Percentiles rank a stretch among this genome's conserved stretches.
Evolutionary conservation across 1,284 basidiomycete species (phyloP).

Genomic region (Earliella scabrosa): DNA sequence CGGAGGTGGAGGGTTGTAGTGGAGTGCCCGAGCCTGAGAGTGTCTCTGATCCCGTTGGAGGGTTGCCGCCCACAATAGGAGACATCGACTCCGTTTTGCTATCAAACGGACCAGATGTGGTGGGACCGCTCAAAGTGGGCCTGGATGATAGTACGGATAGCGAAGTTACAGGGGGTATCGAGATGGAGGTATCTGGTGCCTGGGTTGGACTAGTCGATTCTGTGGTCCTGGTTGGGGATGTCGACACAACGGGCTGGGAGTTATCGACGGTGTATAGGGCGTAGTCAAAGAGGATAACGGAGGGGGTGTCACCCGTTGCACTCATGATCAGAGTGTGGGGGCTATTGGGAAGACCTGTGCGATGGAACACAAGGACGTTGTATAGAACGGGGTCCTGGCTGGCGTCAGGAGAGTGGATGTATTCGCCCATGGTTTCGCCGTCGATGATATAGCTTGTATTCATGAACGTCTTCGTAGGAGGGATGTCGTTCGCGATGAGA

Average conservation of each 20-base stretch:
- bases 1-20: background rate
- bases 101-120: no score
- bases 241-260: no score
- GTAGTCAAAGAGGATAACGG: conserved; percentile 11
- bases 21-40: no score
- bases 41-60: background rate
- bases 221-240: no score
- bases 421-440: background rate
- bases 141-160: no score
- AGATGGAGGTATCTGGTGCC: no score
- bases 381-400: background rate
- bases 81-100: no score
- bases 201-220: no score
- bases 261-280: conserved; percentile 9
- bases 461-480: background rate
- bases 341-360: background rate
- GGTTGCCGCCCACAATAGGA: no score
- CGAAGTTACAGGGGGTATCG: no score
- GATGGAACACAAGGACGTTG: conserved; percentile 2
- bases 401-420: background rate
- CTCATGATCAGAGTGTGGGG: conserved; percentile 7
- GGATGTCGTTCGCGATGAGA: background rate
- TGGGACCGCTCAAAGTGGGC: no score
- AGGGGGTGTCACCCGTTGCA: background rate
- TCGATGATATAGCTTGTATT: background rate